phyloP scores from a whole-genome alignment of 192 early-diverging fungal species.

The Backusella australiensis region DNA sequence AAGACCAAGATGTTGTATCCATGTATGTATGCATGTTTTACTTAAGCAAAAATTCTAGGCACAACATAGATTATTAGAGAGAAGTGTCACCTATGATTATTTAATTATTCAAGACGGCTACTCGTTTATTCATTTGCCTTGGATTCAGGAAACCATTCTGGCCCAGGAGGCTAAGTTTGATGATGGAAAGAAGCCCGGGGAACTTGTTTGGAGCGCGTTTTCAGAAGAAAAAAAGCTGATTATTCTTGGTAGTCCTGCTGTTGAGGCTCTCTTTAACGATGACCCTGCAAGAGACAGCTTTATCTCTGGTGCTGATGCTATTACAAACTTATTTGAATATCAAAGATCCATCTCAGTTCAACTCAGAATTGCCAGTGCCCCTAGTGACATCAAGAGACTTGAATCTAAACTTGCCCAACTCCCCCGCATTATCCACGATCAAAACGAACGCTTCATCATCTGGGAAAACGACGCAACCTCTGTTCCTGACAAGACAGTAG shows the following conservation, averaged over 20 bases:
- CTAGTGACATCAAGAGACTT: neutral
- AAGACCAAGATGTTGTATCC: neutral
- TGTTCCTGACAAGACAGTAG: slow-evolving; percentile 21
- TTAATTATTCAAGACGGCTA: slow-evolving; percentile 35
- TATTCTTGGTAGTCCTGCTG: neutral
- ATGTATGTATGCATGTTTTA: neutral
- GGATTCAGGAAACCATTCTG: neutral
- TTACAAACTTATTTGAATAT: neutral
- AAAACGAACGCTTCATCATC: slow-evolving; percentile 13
- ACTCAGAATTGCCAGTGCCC: neutral
- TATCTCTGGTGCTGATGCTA: neutral
- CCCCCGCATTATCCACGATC: neutral
- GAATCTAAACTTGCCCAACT: neutral
- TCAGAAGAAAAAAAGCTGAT: neutral
- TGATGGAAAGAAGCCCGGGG: neutral
- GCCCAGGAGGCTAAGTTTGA: neutral
- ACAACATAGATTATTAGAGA: neutral
- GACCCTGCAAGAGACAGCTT: neutral
- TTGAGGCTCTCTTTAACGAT: neutral
- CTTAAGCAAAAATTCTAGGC: neutral
- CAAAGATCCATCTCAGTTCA: slow-evolving; percentile 1
- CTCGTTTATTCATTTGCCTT: slow-evolving; percentile 30
- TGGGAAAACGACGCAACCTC: slow-evolving; percentile 46
- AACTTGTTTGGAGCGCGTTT: neutral
- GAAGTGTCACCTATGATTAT: slow-evolving; percentile 37